Percentiles rank a stretch among this genome's conserved stretches.
These are phyloP conservation scores for Nakazawaea sp. DNA, from an alignment of 805 yeast genomes.

Conservation along the genomic window DNA sequence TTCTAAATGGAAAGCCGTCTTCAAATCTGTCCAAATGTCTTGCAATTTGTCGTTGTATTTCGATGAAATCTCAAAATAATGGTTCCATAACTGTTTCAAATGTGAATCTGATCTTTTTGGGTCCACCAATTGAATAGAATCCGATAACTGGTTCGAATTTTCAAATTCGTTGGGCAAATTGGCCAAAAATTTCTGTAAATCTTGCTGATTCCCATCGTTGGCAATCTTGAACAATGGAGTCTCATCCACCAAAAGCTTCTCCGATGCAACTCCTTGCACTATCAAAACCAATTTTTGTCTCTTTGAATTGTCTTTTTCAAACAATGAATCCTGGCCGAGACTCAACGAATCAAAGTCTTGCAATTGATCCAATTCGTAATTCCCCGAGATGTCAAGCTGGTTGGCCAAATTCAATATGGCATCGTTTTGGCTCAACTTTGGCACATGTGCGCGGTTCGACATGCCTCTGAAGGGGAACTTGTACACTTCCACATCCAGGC, in stretches of 20 bases:
- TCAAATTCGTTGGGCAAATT: conserved; percentile 19
- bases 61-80: conserved; percentile 16
- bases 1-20: conserved; percentile 15
- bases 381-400: conserved; percentile 32
- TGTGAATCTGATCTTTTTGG: not conserved
- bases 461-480: conserved; percentile 5
- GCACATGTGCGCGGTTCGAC: not conserved
- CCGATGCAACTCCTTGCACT: conserved; percentile 34
- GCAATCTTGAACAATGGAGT: conserved; percentile 17
- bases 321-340: conserved; percentile 12
- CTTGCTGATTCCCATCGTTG: conserved; percentile 7
- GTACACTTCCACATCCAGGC: conserved; percentile 10
- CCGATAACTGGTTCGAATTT: conserved; percentile 18
- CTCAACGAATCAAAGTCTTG: not conserved
- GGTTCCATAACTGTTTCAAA: conserved; percentile 17
- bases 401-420: conserved; percentile 39
- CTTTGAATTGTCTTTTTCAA: conserved; percentile 19
- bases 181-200: conserved; percentile 15
- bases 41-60: conserved; percentile 26
- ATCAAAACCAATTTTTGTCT: conserved; percentile 29
- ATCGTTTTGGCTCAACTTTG: conserved; percentile 20
- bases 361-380: conserved; percentile 23
- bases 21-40: conserved; percentile 29
- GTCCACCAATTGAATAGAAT: conserved; percentile 19
- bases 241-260: conserved; percentile 19